Evolutionary conservation across 371 early-diverging fungal species (phyloP), one percentile per base, ranked within the genome.

Genomic region (Chytridium lagenaria): DNA sequence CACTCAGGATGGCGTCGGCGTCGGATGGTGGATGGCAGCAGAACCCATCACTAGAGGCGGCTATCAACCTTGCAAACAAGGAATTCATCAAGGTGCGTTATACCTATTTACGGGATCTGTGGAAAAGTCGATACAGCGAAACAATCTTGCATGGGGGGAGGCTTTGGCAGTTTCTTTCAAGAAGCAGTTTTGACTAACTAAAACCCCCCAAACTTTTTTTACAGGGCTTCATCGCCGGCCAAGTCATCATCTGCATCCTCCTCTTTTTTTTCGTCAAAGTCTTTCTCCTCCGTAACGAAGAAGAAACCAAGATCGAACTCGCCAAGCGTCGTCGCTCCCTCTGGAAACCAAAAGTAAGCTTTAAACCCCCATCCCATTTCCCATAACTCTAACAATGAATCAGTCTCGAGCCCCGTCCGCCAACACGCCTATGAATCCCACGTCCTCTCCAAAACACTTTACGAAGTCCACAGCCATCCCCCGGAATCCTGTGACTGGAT

Each of bases 401-500:
- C 44, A 59, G 66, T 10, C 40, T 30, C 69, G 61, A 16, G 30
- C 67, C 81, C 77, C 15, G 22, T 75, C 19, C 73, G 76, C 15
- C 78, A 73, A 52, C 80, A 78, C 52, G 78, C 83, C 2, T 69
- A 74, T 38, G 79, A 83, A 57, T 76, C 78, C 23, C 78, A 78
- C 50, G 78, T 84, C 28, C 73, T 84, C 1, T 23, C 77, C 34
- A 81, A 81, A 50, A 79, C 76, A 1, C 39, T 65, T 19, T 85
- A 83, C 55, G 77, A 80, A 40, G 68, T 73, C 7, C 67, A 72
- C 22, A 64, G 66, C 28, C 80, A 85, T 74, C 78, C 74, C 30
- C 88, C 92, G 0, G 98, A 97, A 77, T 89, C 94, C 37, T 89
- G 92, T 68, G 94, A 94, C 74, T 97, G 98, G 98, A 88, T 96